phyloP scores from a whole-genome alignment of 129 eudicot species.

The Escallonia rubra region DNA sequence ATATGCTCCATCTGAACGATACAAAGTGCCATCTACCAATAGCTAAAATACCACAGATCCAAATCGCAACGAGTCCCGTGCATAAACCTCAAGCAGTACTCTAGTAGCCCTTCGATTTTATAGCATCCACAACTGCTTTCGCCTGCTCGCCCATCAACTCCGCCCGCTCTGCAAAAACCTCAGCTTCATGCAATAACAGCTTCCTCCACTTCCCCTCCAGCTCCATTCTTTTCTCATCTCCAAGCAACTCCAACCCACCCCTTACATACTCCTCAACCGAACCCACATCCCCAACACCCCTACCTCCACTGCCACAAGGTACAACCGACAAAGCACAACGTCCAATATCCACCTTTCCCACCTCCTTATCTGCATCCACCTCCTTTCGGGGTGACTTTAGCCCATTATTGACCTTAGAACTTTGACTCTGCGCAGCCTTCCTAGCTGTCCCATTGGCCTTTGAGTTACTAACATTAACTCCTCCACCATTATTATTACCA shows the following conservation, averaged over 20 bases:
- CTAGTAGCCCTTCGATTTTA: conserved; percentile 28
- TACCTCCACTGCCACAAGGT: background rate
- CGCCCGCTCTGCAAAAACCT: conserved; percentile 21
- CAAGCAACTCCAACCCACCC: conserved; percentile 36
- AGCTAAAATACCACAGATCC: too few relatives aligned
- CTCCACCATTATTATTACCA: too few relatives aligned
- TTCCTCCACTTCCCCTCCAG: conserved; percentile 44
- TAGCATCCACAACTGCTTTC: conserved; percentile 27
- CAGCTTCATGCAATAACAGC: conserved; percentile 31
- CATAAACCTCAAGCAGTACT: background rate
- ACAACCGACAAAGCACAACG: background rate
- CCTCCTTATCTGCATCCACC: conserved; percentile 17
- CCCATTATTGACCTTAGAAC: conserved; percentile 14
- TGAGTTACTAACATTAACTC: conserved; percentile 6
- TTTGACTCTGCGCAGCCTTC: background rate
- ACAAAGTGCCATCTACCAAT: too few relatives aligned
- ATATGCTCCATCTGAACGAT: too few relatives aligned
- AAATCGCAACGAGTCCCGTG: too few relatives aligned
- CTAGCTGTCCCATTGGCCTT: conserved; percentile 6
- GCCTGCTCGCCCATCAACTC: conserved; percentile 38
- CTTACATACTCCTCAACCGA: conserved; percentile 25
- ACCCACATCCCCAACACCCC: too few relatives aligned
- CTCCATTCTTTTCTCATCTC: conserved; percentile 26
- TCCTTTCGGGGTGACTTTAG: background rate
- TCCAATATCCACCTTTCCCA: conserved; percentile 10